Evolutionary conservation across 768 basidiomycete genomes (phyloP).

Genomic region (Auricularia auricula-judae): DNA sequence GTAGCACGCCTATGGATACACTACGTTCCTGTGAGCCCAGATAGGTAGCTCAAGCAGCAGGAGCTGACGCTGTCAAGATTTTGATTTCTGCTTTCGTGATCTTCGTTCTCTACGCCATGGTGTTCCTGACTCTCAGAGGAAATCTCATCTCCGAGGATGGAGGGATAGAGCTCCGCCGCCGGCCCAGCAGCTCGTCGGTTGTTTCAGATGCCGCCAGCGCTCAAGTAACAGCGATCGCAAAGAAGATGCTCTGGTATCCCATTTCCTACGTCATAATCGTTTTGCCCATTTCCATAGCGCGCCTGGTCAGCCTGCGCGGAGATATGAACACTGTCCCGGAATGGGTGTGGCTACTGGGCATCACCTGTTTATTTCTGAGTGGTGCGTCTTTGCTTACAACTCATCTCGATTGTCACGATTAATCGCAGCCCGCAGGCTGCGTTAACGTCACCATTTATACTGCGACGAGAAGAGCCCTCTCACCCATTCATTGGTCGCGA

Average conservation of each 20-base stretch:
- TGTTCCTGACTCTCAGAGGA: neutral
- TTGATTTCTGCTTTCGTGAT: neutral
- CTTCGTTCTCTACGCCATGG: neutral
- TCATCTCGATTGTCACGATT: too few relatives aligned
- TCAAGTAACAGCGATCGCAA: neutral
- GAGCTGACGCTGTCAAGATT: neutral
- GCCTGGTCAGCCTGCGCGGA: neutral
- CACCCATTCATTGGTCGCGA: neutral
- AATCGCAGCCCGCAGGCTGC: neutral
- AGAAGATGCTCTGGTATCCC: neutral
- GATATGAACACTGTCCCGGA: neutral
- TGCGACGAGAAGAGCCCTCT: neutral
- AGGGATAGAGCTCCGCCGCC: neutral
- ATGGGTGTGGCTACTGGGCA: neutral
- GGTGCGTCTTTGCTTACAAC: neutral
- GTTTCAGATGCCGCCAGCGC: neutral
- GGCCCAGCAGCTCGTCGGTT: neutral
- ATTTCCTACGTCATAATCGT: neutral
- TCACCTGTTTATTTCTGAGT: neutral
- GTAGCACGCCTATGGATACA: neutral
- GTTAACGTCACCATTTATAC: neutral
- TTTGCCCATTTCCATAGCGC: neutral
- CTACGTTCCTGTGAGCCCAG: neutral
- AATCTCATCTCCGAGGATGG: neutral
- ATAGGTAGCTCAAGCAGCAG: neutral